These are phyloP conservation scores for Lycium barbarum DNA, from an alignment of 257 asterid genomes.

Conservation along the genomic window DNA sequence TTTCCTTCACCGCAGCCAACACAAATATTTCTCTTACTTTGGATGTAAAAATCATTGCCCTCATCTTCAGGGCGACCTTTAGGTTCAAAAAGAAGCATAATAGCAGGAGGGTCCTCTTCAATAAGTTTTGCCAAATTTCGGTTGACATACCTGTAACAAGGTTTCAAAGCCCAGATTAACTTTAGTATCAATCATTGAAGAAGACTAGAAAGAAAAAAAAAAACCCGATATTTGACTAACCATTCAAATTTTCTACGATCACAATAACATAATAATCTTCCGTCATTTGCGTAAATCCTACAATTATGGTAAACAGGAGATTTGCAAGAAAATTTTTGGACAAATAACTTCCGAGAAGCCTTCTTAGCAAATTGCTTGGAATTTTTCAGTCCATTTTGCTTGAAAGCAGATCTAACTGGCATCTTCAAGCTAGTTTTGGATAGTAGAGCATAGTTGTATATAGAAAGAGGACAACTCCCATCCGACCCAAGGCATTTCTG, in stretches of 20 bases:
- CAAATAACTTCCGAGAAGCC: slow-evolving; percentile 80
- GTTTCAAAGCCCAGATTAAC: not conserved
- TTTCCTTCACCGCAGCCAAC: slow-evolving; percentile 98
- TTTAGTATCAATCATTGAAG: not conserved
- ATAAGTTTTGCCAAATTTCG: slow-evolving; percentile 86
- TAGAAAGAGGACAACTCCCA: slow-evolving; percentile 87
- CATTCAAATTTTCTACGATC: slow-evolving; percentile 94
- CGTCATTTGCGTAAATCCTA: slow-evolving; percentile 93
- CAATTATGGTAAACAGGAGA: slow-evolving; percentile 97
- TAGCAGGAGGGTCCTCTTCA: slow-evolving; percentile 82
- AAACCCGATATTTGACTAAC: slow-evolving; percentile 46
- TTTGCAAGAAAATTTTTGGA: slow-evolving; percentile 93
- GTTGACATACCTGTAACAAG: slow-evolving; percentile 68
- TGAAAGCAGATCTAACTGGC: slow-evolving; percentile 52
- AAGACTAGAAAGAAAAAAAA: not conserved
- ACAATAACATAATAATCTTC: slow-evolving; percentile 87
- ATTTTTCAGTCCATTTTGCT: slow-evolving; percentile 56
- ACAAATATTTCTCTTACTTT: slow-evolving; percentile 94
- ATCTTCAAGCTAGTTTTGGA: slow-evolving; percentile 64
- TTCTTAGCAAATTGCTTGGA: slow-evolving; percentile 62
- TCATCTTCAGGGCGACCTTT: slow-evolving; percentile 99
- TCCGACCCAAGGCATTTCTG: slow-evolving; percentile 64
- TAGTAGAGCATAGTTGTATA: slow-evolving; percentile 68
- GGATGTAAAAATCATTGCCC: slow-evolving; percentile 91
- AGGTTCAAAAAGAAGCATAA: slow-evolving; percentile 93